phyloP scores from a whole-genome alignment of 345 rosid genomes.

The Syzygium aqueum region DNA sequence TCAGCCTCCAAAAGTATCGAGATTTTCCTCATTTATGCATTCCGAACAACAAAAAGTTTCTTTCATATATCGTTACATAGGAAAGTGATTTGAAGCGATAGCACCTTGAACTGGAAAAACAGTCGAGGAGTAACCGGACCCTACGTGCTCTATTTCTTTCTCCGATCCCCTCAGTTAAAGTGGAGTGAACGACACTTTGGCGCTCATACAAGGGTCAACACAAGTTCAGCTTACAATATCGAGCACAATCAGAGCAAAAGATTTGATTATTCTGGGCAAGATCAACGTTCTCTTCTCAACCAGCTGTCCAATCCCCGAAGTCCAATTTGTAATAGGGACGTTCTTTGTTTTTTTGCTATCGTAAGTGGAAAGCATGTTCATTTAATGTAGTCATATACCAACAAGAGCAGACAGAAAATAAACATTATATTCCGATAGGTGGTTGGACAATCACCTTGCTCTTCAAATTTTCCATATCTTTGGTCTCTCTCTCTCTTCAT shows the following conservation, averaged over 20 bases:
- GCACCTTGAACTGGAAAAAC: neutral
- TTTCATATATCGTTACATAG: fast-evolving
- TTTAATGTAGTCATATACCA: neutral
- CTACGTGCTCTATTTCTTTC: neutral
- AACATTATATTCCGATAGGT: neutral
- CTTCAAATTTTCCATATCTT: neutral
- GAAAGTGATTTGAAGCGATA: neutral
- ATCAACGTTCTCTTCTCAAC: too few relatives aligned
- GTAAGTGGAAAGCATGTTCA: neutral
- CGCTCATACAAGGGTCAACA: neutral
- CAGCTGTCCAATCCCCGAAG: neutral
- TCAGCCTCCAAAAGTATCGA: neutral
- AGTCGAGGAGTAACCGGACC: neutral
- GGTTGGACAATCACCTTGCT: neutral
- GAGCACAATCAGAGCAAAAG: too few relatives aligned
- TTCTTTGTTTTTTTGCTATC: neutral
- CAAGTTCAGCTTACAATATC: neutral
- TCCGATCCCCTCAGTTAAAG: neutral
- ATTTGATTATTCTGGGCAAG: too few relatives aligned
- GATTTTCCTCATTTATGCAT: neutral
- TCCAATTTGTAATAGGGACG: neutral
- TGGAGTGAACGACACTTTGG: neutral
- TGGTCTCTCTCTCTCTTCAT: neutral
- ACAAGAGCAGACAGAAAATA: neutral
- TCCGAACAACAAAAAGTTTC: neutral